These are phyloP conservation scores for Lathyrus tuberosus DNA, from an alignment of 306 rosid species.

Conservation along the genomic window DNA sequence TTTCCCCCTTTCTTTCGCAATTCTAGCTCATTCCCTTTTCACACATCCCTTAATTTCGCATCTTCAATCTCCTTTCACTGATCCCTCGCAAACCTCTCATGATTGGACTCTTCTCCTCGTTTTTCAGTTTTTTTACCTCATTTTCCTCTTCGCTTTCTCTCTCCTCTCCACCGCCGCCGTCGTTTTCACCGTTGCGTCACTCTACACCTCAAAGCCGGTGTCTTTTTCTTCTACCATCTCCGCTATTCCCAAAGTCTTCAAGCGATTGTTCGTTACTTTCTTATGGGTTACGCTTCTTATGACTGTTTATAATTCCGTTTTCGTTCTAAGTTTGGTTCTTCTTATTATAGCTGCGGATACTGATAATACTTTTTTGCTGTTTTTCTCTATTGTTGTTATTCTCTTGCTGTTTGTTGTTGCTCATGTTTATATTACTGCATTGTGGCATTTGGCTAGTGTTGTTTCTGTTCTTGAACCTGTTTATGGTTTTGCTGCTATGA, in stretches of 20 bases:
- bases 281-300: constrained; percentile 79
- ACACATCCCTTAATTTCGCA: constrained; percentile 75
- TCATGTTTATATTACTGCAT: constrained; percentile 80
- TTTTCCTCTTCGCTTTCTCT: constrained; percentile 89
- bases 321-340: constrained; percentile 50
- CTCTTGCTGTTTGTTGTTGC: constrained; percentile 61
- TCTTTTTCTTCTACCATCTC: constrained; percentile 73
- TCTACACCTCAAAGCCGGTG: constrained; percentile 82
- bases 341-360: constrained; percentile 60
- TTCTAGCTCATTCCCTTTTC: constrained; percentile 90
- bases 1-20: constrained; percentile 91
- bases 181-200: constrained; percentile 94
- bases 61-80: constrained; percentile 62
- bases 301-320: constrained; percentile 63
- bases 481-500: constrained; percentile 83
- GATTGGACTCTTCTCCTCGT: constrained; percentile 77
- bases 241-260: constrained; percentile 85
- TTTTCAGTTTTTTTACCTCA: constrained; percentile 80
- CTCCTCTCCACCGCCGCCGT: constrained; percentile 95
- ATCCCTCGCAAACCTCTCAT: constrained; percentile 63
- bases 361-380: constrained; percentile 43
- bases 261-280: constrained; percentile 82
- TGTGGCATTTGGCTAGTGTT: constrained; percentile 94
- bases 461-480: constrained; percentile 84
- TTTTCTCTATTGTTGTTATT: constrained; percentile 43